Evolutionary conservation across 352 stramenopile genomes (phyloP).

Genomic region (Pythium sukuiense): DNA sequence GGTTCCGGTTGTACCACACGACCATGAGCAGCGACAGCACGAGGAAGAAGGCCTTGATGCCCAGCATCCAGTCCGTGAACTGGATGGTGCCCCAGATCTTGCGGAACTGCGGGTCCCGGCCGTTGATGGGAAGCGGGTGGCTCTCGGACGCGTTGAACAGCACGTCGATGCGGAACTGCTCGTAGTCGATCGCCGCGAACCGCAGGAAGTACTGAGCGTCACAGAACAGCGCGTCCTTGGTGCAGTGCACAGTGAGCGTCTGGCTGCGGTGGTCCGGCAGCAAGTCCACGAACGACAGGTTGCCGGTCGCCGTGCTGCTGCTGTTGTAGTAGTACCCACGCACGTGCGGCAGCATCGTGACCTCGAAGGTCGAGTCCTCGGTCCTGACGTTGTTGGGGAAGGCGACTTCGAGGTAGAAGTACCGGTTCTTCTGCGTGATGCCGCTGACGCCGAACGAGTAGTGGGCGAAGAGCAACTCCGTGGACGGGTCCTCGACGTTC

Average conservation of each 20-base stretch:
- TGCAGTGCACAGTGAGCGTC: slow-evolving; percentile 38
- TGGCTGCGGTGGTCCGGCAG: slow-evolving; percentile 38
- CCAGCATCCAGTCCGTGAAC: slow-evolving; percentile 63
- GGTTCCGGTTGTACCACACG: slow-evolving; percentile 43
- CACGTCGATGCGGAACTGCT: slow-evolving; percentile 53
- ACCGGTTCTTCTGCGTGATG: slow-evolving; percentile 50
- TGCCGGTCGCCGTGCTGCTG: slow-evolving; percentile 20
- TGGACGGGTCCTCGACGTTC: slow-evolving; percentile 23
- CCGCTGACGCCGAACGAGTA: slow-evolving; percentile 61
- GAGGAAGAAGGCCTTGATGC: slow-evolving; percentile 58
- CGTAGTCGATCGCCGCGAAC: slow-evolving; percentile 56
- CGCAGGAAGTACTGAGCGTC: slow-evolving; percentile 49
- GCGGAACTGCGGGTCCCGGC: slow-evolving; percentile 46
- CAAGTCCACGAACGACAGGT: slow-evolving; percentile 40
- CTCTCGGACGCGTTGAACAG: slow-evolving; percentile 53
- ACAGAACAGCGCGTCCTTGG: slow-evolving; percentile 35
- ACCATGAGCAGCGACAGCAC: slow-evolving; percentile 37
- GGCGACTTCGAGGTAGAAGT: slow-evolving; percentile 58
- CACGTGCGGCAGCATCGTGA: slow-evolving; percentile 55
- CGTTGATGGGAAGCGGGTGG: slow-evolving; percentile 34
- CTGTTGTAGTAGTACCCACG: slow-evolving; percentile 48
- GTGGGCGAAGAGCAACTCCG: slow-evolving; percentile 40
- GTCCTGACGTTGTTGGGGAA: slow-evolving; percentile 45
- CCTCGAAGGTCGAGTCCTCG: slow-evolving; percentile 38
- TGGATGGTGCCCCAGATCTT: slow-evolving; percentile 50